These are phyloP conservation scores for Bipolaris oryzae DNA, from an alignment of 2,329 filamentous ascomycete genomes.

Conservation along the genomic window DNA sequence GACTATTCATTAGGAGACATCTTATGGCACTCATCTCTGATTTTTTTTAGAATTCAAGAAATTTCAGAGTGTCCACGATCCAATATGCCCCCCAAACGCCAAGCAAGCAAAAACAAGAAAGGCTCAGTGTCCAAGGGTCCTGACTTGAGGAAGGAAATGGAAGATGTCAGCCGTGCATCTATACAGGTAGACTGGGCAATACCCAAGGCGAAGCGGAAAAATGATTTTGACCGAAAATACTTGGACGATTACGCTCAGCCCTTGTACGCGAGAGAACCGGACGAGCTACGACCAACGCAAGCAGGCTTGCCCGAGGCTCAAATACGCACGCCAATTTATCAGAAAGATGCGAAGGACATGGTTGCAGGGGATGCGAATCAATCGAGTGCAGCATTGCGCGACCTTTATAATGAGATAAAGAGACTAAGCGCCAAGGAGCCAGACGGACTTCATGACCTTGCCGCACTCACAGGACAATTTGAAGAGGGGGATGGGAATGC, in stretches of 20 bases:
- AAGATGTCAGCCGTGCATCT: background rate
- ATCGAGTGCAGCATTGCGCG: conserved; percentile 8
- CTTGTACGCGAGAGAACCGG: conserved; percentile 5
- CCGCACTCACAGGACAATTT: conserved; percentile 2
- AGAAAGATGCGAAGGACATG: conserved; percentile 2
- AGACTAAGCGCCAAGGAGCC: background rate
- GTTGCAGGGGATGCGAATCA: background rate
- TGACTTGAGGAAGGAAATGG: background rate
- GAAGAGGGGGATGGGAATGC: background rate
- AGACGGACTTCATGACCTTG: background rate
- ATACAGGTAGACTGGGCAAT: conserved; percentile 5
- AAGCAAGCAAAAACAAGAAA: background rate
- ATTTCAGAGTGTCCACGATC: background rate
- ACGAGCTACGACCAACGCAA: conserved; percentile 1
- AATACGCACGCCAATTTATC: conserved; percentile 12
- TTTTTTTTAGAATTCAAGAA: background rate
- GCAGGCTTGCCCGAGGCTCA: conserved; percentile 8
- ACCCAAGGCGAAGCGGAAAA: conserved; percentile 7
- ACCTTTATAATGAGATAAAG: conserved; percentile 15
- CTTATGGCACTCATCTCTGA: background rate
- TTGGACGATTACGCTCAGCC: conserved; percentile 4
- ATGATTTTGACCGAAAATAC: background rate
- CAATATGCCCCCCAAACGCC: conserved; percentile 6
- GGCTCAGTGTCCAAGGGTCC: background rate
- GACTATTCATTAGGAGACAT: background rate